Conservation (phyloP, 768 basidiomycete species). For the Cytidiella melzeri region DNA sequence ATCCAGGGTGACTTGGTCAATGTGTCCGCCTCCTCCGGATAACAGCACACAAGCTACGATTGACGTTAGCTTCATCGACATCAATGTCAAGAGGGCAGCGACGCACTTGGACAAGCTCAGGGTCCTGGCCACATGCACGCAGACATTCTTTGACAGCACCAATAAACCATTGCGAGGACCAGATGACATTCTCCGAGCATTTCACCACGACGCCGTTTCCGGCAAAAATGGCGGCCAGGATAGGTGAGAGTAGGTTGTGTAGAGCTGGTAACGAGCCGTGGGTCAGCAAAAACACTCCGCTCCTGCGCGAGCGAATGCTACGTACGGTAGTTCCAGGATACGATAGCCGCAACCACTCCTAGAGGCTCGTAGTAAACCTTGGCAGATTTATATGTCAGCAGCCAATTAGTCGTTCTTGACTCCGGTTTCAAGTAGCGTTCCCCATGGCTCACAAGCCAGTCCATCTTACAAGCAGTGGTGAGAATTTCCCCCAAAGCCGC, state of each 20-base stretch:
- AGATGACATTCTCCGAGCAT: constrained; percentile 87
- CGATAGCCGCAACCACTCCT: constrained; percentile 88
- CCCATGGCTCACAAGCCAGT: constrained; percentile 86
- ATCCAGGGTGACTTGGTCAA: constrained; percentile 75
- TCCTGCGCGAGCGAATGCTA: too few species aligned
- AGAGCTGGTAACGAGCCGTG: constrained; percentile 46
- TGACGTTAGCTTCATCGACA: neutral
- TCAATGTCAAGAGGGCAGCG: neutral
- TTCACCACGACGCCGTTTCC: constrained; percentile 90
- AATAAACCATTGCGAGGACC: constrained; percentile 84
- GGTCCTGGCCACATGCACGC: constrained; percentile 73
- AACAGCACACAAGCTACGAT: constrained; percentile 71
- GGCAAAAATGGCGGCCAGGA: constrained; percentile 83
- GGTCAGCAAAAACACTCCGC: neutral
- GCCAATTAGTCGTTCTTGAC: constrained; percentile 55
- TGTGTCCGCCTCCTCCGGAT: constrained; percentile 78
- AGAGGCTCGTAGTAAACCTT: constrained; percentile 84
- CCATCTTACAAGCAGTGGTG: constrained; percentile 91
- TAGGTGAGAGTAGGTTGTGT: constrained; percentile 93
- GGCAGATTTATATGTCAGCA: constrained; percentile 72
- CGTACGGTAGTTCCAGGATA: constrained; percentile 93
- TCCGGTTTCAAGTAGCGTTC: constrained; percentile 73
- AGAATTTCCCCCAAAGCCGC: constrained; percentile 93
- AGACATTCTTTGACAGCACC: constrained; percentile 73
- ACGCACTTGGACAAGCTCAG: constrained; percentile 78